Evolutionary conservation across 345 rosid genomes (phyloP), one percentile per base, ranked within the genome.

Genomic region (Raphanus sativus): DNA sequence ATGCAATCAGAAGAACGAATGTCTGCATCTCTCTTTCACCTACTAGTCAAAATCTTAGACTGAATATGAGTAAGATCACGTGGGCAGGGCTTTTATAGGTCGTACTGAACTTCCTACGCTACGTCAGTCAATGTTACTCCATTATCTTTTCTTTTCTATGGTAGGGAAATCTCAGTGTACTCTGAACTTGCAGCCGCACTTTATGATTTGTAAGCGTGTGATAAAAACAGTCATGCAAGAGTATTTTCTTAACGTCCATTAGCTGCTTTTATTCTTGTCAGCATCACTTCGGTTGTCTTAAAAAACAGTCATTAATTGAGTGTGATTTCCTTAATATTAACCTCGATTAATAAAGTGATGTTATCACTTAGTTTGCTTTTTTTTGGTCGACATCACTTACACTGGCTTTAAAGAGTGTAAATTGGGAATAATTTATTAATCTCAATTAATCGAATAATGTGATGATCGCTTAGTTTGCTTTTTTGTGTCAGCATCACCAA

Each of bases 1-100:
- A 55, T 24, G 28, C 63, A 34, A 69, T 45, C 11, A 73, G 24
- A 63, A 33, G 24, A 63, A 24, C 2, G 10, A 30, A 48, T 6
- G 58, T 6, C 29, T n/a, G 11, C 26, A 52, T 56, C 59, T 34
- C 30, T 54, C 4, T 50, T 15, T 68, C 5, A 60, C 13, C 24
- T n/a, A 25, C 63, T 6, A 33, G 63, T 69, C 69, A 69, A 69
- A 61, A 68, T 13, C 15, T 67, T 24, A 45, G 69, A 68, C 26
- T 48, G 69, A 69, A 10, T n/a, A 9, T 61, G 74, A 76, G 63
- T 48, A 61, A 59, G n/a, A 61, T 50, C 79, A 69, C 79, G 63
- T 76, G 79, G 79, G 62, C 13, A 24, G 54, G 54, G 55, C 74
- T 15, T 67, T 15, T 75, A 17, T 13, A 61, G 69, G 30, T 76